Conservation (phyloP, 495 filamentous ascomycete species). For the Aspergillus sclerotiicarbonarius region DNA sequence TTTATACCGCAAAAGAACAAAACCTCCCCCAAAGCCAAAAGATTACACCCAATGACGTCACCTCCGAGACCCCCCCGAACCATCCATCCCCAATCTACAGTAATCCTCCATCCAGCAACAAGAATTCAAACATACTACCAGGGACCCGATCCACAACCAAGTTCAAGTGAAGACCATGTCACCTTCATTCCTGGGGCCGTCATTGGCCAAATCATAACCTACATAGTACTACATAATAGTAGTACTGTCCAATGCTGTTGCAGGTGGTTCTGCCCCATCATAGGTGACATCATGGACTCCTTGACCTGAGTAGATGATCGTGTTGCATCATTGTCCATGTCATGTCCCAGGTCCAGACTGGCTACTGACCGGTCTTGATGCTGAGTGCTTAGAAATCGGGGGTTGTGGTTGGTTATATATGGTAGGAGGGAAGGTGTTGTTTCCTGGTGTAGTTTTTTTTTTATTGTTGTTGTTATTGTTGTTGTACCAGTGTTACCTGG, state of each 20-base stretch:
- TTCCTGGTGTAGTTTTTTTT: background rate
- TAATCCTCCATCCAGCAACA: background rate
- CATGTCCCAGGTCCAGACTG: background rate
- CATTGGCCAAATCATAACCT: background rate
- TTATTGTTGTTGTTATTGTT: background rate
- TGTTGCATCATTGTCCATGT: conserved; percentile 6
- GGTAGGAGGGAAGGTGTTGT: background rate
- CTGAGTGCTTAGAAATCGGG: background rate
- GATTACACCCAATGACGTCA: too few relatives aligned
- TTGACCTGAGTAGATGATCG: background rate
- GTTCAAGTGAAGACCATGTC: background rate
- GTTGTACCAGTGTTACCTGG: background rate
- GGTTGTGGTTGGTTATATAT: background rate
- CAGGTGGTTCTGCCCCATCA: background rate
- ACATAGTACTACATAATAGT: too few relatives aligned
- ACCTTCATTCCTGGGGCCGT: background rate
- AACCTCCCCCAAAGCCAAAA: too few relatives aligned
- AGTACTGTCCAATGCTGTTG: too few relatives aligned
- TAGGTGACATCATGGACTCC: background rate
- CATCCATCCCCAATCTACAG: too few relatives aligned
- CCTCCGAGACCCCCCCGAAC: too few relatives aligned
- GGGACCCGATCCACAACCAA: background rate
- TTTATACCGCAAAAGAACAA: too few relatives aligned
- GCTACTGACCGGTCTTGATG: background rate
- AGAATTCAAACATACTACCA: background rate